Evolutionary conservation across 768 basidiomycete genomes (phyloP).

Genomic region (Tylopilus sp.): DNA sequence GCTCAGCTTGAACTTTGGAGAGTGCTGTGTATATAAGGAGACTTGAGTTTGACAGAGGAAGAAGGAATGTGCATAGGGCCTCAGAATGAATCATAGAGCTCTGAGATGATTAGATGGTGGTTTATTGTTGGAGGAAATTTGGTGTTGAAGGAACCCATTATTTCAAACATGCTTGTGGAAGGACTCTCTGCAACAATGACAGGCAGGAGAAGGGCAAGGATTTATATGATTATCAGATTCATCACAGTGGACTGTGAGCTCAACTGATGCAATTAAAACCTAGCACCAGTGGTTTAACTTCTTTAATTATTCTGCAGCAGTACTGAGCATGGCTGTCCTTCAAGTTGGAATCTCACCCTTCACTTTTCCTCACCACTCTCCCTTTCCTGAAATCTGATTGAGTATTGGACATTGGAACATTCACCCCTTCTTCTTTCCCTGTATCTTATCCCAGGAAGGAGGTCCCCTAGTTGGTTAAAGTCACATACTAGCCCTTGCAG

Average conservation of each 20-base stretch:
- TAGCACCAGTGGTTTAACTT: too few relatives aligned
- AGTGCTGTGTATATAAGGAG: conserved; percentile 62
- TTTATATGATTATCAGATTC: conserved; percentile 4
- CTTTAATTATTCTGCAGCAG: too few relatives aligned
- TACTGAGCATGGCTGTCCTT: too few relatives aligned
- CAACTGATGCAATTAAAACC: too few relatives aligned
- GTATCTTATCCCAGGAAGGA: too few relatives aligned
- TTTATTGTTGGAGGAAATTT: conserved; percentile 55
- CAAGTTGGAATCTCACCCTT: too few relatives aligned
- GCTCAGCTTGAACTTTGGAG: conserved; percentile 63
- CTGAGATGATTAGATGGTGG: conserved; percentile 59
- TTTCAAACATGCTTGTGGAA: conserved; percentile 33
- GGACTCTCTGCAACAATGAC: neutral
- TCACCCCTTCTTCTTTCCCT: too few relatives aligned
- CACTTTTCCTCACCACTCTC: too few relatives aligned
- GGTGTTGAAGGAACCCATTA: conserved; percentile 44
- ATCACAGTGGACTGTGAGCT: neutral
- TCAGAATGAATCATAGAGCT: conserved; percentile 82
- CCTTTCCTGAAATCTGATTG: too few relatives aligned
- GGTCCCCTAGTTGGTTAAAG: too few relatives aligned
- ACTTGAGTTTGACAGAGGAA: conserved; percentile 60
- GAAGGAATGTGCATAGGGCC: conserved; percentile 73
- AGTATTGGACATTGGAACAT: too few relatives aligned
- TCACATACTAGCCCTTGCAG: too few relatives aligned
- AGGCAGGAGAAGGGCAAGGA: neutral